Percentiles rank a stretch among this genome's conserved stretches.
These are phyloP conservation scores for Castanea crenata DNA, from an alignment of 306 rosid genomes.

Conservation along the genomic window DNA sequence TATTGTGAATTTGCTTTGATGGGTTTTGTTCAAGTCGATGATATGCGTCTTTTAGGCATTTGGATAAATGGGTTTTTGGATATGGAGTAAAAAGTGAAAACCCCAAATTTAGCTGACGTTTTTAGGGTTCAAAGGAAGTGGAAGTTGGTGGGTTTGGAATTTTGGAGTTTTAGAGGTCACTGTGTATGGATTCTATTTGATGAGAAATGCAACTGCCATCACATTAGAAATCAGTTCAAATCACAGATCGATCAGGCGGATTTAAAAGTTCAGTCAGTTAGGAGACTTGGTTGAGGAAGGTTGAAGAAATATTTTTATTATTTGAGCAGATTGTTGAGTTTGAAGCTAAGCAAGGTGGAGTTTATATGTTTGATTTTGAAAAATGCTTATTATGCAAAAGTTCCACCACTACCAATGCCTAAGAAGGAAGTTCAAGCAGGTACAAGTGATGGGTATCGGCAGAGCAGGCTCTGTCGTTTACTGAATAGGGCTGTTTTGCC, in stretches of 20 bases:
- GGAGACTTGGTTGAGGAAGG: conserved; percentile 70
- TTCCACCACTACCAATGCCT: conserved; percentile 61
- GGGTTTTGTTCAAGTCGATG: background rate
- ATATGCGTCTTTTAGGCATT: background rate
- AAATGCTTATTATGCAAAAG: conserved; percentile 82
- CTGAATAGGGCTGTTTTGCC: conserved; percentile 73
- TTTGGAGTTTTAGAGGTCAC: background rate
- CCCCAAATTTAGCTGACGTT: background rate
- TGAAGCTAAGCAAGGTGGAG: conserved; percentile 75
- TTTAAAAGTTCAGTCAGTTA: conserved; percentile 63
- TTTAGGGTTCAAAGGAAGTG: background rate
- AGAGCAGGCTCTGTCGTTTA: conserved; percentile 52
- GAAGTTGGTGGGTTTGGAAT: background rate
- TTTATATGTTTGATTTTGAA: conserved; percentile 67
- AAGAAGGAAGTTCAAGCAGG: conserved; percentile 37
- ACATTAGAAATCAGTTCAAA: conserved; percentile 38
- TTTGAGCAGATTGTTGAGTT: conserved; percentile 72
- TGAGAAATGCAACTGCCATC: conserved; percentile 76
- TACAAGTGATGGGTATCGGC: conserved; percentile 51
- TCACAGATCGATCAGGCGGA: conserved; percentile 80
- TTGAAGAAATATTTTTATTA: conserved; percentile 65
- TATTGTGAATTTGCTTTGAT: background rate
- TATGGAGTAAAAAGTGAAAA: background rate
- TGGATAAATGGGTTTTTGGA: background rate
- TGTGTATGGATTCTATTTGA: conserved; percentile 58